Conservation (phyloP, 2,329 filamentous ascomycete species). For the Fusarium devonianum region DNA sequence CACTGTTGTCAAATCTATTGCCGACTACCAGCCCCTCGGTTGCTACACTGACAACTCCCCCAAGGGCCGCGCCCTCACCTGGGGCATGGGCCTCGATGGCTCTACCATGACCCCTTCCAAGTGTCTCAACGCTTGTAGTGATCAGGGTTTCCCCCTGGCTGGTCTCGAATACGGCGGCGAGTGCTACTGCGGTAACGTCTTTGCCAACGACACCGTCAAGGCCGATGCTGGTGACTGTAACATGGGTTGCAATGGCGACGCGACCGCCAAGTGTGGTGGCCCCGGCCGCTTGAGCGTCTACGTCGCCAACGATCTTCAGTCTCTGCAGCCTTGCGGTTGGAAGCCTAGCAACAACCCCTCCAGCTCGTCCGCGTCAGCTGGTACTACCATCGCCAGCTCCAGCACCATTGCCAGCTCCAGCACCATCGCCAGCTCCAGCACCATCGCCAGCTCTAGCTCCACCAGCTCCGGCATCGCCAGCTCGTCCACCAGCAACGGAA, state of each 20-base stretch:
- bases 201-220: slow-evolving; percentile 55
- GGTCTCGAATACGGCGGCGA: slow-evolving; percentile 57
- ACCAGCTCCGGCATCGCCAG: slow-evolving; percentile 25
- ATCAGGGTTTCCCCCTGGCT: slow-evolving; percentile 56
- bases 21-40: slow-evolving; percentile 65
- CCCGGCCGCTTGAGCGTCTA: slow-evolving; percentile 53
- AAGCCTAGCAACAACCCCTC: slow-evolving; percentile 36
- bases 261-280: slow-evolving; percentile 53
- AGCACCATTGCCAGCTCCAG: slow-evolving; percentile 27
- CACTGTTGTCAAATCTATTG: slow-evolving; percentile 42
- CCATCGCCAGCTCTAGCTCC: slow-evolving; percentile 52
- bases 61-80: slow-evolving; percentile 55
- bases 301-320: slow-evolving; percentile 57
- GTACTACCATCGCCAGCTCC: slow-evolving; percentile 15
- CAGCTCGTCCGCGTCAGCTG: slow-evolving; percentile 11
- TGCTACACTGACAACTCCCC: slow-evolving; percentile 62
- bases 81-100: slow-evolving; percentile 49
- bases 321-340: slow-evolving; percentile 57
- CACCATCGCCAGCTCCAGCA: slow-evolving; percentile 47
- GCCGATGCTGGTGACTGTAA: slow-evolving; percentile 53
- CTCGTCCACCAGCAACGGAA: slow-evolving; percentile 4
- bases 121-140: slow-evolving; percentile 54
- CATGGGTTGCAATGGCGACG: slow-evolving; percentile 60
- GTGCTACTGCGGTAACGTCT: slow-evolving; percentile 61
- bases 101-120: slow-evolving; percentile 51